These are phyloP conservation scores for Ascocoryne sarcoides DNA, from an alignment of 2,329 filamentous ascomycete genomes.

Conservation along the genomic window DNA sequence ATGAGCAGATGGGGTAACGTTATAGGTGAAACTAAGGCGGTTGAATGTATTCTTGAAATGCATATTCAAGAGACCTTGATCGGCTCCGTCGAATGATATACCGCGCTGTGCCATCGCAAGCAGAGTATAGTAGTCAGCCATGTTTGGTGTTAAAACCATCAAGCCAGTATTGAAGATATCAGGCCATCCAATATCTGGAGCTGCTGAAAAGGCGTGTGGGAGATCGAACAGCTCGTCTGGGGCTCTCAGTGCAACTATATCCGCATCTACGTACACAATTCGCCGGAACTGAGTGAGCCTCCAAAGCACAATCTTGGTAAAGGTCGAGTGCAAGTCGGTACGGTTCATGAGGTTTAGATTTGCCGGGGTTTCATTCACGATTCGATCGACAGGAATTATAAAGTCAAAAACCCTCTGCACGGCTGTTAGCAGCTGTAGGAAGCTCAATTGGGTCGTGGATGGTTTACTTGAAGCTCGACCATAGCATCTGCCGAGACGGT, in stretches of 20 bases:
- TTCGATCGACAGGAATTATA: slow-evolving; percentile 72
- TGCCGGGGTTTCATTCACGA: slow-evolving; percentile 66
- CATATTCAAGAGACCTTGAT: slow-evolving; percentile 92
- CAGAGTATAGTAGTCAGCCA: slow-evolving; percentile 82
- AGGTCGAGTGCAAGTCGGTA: slow-evolving; percentile 80
- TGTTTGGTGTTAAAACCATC: slow-evolving; percentile 80
- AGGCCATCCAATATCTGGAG: slow-evolving; percentile 95
- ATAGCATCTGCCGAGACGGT: slow-evolving; percentile 68
- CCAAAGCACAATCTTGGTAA: slow-evolving; percentile 96
- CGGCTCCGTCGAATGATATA: slow-evolving; percentile 92
- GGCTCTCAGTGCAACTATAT: slow-evolving; percentile 82
- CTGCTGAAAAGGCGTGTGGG: slow-evolving; percentile 54
- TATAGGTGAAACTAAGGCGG: slow-evolving; percentile 89
- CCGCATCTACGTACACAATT: slow-evolving; percentile 91
- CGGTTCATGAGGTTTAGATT: slow-evolving; percentile 92
- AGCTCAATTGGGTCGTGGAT: background rate
- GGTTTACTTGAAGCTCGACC: slow-evolving; percentile 63
- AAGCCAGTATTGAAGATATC: slow-evolving; percentile 98
- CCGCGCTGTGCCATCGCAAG: slow-evolving; percentile 75
- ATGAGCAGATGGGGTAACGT: slow-evolving; percentile 90
- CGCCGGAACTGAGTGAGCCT: slow-evolving; percentile 80
- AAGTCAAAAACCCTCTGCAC: slow-evolving; percentile 74
- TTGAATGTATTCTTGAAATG: slow-evolving; percentile 81
- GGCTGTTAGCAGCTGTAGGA: background rate
- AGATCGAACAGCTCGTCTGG: slow-evolving; percentile 85